Base-by-base conservation (phyloP, 768 basidiomycete species). In the Tephrocybe sp. region DNA sequence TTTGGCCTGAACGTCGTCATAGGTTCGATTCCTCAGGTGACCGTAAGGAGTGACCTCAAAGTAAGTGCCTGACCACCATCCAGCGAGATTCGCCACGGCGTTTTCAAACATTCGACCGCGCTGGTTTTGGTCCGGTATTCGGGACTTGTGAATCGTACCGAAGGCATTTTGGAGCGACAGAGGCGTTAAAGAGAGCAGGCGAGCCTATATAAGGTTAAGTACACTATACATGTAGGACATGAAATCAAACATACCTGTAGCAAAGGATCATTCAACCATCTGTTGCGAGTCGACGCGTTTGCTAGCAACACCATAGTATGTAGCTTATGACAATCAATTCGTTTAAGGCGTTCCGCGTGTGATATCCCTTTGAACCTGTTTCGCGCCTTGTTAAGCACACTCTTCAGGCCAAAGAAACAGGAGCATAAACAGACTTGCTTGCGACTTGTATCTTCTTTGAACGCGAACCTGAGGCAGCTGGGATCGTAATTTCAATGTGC, bases 51-150 rank as follows among this genome's bases (percentile, higher is more conserved):
- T 60, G 43, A 88, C 75, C 33, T 82, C 76, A 57, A 91, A 87
- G 66, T 86, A 97, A 0, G 75, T 69, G 33, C 75, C 71, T 10
- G 77, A 72, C 95, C 96, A 99, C 95, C 96, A 98, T 11, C 79
- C 77, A 17, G 78, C 78, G 8, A 98, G 82, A 36, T 80, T 79
- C 31, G 74, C 73, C 17, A 97, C 72, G 3, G 92, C 88, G 12
- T 77, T 74, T 68, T 98, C 92, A 63, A 98, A 99, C 57, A 94
- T 77, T 6, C 90, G 84, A 1, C 92, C 92, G 9, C 97, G 85
- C 60, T 84, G 83, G 47, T 82, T 79, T 12, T 80, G 76, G 54
- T 97, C 92, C 1, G 96, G 92, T 17, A 90, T 69, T 51, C 83
- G 78, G 35, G 89, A 81, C 66, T 90, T 85, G 71, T 89, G 83